Evolutionary conservation across 352 stramenopile species (phyloP).

Genomic region (Blastocystis sp.): DNA sequence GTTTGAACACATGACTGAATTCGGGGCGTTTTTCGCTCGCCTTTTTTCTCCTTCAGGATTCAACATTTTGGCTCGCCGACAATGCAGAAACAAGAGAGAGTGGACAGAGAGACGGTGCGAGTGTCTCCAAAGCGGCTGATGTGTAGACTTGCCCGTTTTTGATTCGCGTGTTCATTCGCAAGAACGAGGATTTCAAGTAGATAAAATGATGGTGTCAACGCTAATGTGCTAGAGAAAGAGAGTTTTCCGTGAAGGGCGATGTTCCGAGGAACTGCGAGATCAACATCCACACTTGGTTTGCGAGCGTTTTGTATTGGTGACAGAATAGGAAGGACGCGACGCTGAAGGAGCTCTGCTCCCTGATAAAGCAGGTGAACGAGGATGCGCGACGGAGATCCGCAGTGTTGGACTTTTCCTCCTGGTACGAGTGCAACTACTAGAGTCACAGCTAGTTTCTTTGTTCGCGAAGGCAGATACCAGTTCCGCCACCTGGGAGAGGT

Average conservation of each 20-base stretch:
- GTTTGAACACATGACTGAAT: not conserved
- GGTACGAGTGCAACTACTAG: not conserved
- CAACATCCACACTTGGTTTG: conserved; percentile 63
- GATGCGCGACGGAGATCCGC: conserved; percentile 33
- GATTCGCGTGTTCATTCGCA: conserved; percentile 66
- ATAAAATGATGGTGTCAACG: not conserved
- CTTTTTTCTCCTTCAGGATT: not conserved
- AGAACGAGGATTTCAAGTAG: conserved; percentile 61
- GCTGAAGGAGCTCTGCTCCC: conserved; percentile 49
- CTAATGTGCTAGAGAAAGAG: conserved; percentile 17
- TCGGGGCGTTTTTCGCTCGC: not conserved
- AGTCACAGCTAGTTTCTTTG: conserved; percentile 6
- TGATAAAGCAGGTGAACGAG: conserved; percentile 61
- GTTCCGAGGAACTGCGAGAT: conserved; percentile 63
- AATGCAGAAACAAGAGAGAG: conserved; percentile 61
- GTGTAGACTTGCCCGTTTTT: conserved; percentile 54
- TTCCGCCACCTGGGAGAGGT: conserved; percentile 57
- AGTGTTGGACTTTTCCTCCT: conserved; percentile 55
- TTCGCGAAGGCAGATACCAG: conserved; percentile 29
- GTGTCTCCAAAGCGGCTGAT: not conserved
- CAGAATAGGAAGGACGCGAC: conserved; percentile 52
- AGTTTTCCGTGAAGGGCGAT: conserved; percentile 36
- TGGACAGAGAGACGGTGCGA: conserved; percentile 41
- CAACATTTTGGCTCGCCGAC: not conserved
- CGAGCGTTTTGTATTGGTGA: not conserved